Evolutionary conservation across 208 protist genomes (phyloP), one percentile per base, ranked within the genome.

Genomic region (Leishmania mexicana): DNA sequence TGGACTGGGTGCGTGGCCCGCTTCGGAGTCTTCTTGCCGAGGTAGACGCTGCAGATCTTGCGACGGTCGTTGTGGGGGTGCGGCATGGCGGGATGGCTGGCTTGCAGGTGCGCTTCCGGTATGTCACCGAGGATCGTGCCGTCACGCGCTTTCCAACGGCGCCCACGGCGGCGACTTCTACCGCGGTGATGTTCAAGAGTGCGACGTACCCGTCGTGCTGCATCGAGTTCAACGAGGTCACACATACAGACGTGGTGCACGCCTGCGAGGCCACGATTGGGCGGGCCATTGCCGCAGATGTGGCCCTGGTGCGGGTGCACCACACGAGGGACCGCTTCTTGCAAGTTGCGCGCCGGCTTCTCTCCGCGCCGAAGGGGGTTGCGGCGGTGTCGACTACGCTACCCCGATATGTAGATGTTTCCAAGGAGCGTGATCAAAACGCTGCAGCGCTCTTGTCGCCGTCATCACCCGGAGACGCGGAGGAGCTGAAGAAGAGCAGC

Each of bases 231-330:
- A 92, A 90, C 75, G 84, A 91, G 74, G 71, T 75, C 35, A 75
- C 71, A 45, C 83, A 92, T 73, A 84, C 84, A 31, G 88, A 91
- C 78, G 85, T 91, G 24, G 54, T 72, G 38, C 83, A 83, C 60
- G 83, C 81, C 28, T 83, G 92, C 28, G 53, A 80, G 60, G 72
- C 70, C n/a, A 88, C 89, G 10, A n/a, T 95, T 17, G 85, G 89
- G 40, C 88, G 80, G 8, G 79, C 76, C 4, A 81, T 95, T 62
- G 71, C 83, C n/a, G 81, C 81, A 0, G 92, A 97, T 76, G 91
- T 92, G 45, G 86, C 86, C 19, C 82, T 94, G 8, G 88, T 95
- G 42, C 86, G 87, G 19, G 88, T 97, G 10, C 91, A 94, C 81
- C 86, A 89, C 78, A 77, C 84, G 13, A 87, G 94, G 40, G 92